These are phyloP conservation scores for Halenospora varia DNA, from an alignment of 495 filamentous ascomycete genomes.

Conservation along the genomic window DNA sequence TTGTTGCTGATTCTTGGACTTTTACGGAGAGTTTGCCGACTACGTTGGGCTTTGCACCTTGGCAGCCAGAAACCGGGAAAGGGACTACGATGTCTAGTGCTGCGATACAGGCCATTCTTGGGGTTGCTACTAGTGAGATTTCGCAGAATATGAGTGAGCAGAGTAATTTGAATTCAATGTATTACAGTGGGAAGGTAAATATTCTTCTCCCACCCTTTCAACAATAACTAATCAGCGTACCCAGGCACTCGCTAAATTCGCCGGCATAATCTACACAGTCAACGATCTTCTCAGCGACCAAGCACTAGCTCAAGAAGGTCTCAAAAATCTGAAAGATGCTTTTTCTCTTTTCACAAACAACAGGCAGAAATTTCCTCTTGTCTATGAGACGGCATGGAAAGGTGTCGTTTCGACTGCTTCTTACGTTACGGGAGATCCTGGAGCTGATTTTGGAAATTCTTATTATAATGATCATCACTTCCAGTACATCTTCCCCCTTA, in stretches of 20 bases:
- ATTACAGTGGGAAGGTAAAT: slow-evolving; percentile 81
- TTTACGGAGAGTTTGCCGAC: slow-evolving; percentile 76
- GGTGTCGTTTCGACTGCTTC: slow-evolving; percentile 79
- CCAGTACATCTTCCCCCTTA: slow-evolving; percentile 38
- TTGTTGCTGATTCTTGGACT: slow-evolving; percentile 74
- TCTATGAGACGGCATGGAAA: slow-evolving; percentile 81
- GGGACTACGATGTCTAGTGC: slow-evolving; percentile 43
- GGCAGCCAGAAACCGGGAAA: slow-evolving; percentile 49
- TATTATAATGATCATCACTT: slow-evolving; percentile 98
- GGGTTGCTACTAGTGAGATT: slow-evolving; percentile 61
- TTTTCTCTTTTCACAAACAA: slow-evolving; percentile 79
- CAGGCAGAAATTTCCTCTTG: slow-evolving; percentile 69
- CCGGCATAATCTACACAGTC: slow-evolving; percentile 63
- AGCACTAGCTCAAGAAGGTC: slow-evolving; percentile 53
- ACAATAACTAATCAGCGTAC: not conserved
- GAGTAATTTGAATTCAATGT: slow-evolving; percentile 83
- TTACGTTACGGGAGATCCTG: slow-evolving; percentile 68
- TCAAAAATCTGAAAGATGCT: slow-evolving; percentile 65
- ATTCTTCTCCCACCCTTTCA: not conserved
- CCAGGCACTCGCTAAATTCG: slow-evolving; percentile 81
- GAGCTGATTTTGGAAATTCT: slow-evolving; percentile 76
- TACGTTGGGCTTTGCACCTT: slow-evolving; percentile 71
- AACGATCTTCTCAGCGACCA: slow-evolving; percentile 60
- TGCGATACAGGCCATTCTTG: slow-evolving; percentile 50
- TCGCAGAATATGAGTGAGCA: slow-evolving; percentile 66